A percentile compares a stretch with the other conserved stretches of the same genome.
These are phyloP conservation scores for Entomortierella chlamydospora DNA, from an alignment of 192 early-diverging fungal species.

Conservation along the genomic window DNA sequence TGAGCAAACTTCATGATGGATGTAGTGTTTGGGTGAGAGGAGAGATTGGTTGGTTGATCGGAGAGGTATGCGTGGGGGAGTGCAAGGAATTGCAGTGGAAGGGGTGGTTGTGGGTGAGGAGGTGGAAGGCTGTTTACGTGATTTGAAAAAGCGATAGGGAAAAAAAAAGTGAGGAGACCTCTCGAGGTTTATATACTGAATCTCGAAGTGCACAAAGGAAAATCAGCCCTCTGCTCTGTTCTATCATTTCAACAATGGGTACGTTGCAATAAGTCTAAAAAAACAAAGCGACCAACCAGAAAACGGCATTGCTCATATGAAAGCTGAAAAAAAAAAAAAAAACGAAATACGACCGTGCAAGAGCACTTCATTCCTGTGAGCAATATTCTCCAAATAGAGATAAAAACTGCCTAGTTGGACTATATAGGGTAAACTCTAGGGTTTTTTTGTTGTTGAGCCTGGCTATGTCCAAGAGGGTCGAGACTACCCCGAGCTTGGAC, in stretches of 20 bases:
- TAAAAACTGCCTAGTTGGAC: neutral
- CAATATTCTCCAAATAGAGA: neutral
- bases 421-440: too few relatives aligned
- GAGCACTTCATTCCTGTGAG: neutral
- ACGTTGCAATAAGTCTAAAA: neutral
- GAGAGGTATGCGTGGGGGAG: neutral
- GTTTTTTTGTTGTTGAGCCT: too few relatives aligned
- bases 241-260: too few relatives aligned
- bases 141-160: slow-evolving; percentile 35
- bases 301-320: neutral
- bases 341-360: too few relatives aligned
- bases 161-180: slow-evolving; percentile 15
- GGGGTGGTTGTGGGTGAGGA: slow-evolving; percentile 7
- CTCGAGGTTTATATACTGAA: neutral
- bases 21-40: neutral
- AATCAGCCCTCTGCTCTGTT: too few relatives aligned
- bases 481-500: too few relatives aligned
- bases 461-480: too few relatives aligned
- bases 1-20: slow-evolving; percentile 48
- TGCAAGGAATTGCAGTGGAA: slow-evolving; percentile 46
- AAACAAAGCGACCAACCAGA: neutral
- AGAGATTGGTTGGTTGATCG: neutral
- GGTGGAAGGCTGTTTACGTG: slow-evolving; percentile 42
- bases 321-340: too few relatives aligned
- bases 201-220: too few relatives aligned